phyloP scores from a whole-genome alignment of 179 eudicot genomes.

The Silene coronaria region DNA sequence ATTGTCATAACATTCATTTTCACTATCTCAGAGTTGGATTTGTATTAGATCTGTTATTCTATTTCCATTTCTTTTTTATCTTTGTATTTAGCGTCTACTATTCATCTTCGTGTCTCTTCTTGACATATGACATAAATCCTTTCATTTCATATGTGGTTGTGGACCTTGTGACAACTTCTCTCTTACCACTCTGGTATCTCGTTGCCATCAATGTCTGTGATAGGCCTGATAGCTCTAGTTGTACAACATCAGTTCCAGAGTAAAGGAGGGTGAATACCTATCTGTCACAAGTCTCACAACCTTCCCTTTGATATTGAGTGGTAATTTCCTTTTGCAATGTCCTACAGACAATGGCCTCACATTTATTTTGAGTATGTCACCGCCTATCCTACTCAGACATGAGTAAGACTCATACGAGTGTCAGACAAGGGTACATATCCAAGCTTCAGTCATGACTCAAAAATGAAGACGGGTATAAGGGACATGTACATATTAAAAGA shows the following conservation, averaged over 20 bases:
- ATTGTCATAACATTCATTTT: background rate
- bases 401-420: no score
- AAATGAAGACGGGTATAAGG: no score
- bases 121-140: background rate
- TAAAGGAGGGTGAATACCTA: background rate
- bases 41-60: background rate
- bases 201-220: slow-evolving; percentile 2
- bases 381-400: no score
- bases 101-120: background rate
- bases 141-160: background rate
- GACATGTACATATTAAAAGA: no score
- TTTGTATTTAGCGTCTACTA: background rate
- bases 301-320: background rate
- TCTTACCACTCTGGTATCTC: background rate
- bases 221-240: background rate
- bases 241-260: background rate
- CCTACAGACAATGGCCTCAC: background rate
- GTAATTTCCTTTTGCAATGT: background rate
- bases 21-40: background rate
- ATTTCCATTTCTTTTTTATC: background rate
- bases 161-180: background rate
- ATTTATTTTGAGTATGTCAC: background rate
- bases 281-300: background rate
- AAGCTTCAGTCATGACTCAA: no score
- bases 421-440: no score